Evolutionary conservation across 768 basidiomycete species (phyloP), one percentile per base, ranked within the genome.

Genomic region (Suillus subalutaceus): DNA sequence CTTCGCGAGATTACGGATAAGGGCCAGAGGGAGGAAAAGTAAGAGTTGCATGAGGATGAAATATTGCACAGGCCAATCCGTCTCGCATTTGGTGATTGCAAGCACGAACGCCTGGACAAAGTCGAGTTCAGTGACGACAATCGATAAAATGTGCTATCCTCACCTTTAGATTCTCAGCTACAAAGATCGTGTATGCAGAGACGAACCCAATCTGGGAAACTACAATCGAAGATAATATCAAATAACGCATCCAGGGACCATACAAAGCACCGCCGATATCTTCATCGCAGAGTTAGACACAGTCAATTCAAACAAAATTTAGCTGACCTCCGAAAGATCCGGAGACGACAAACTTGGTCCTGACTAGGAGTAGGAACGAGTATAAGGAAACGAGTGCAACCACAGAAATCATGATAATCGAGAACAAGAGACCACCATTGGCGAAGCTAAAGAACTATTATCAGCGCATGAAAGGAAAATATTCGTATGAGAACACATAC

Each of bases 341-440:
- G 7, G 91, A 89, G 18, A 98, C 92, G 58, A 90, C 90, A 62
- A 93, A 88, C 68, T 97, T 95, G 52, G 95, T 89, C 76, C 90
- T 83, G 48, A 97, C 88, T 62, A 99, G 86, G 0, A 99, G 86
- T 35, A 99, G 79, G 86, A 99, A 99, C 0, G 96, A 95, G 80
- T 94, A 94, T 4, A 99, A 79, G 2, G 95, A 97, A 62, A 98
- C 88, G 46, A 87, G 72, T 18, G 96, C 96, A 71, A 99, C 94
- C 74, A 87, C 83, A 7, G 89, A 79, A 71, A 99, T 88, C 2
- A 90, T 86, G 64, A 94, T 63, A 40, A 85, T 69, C 7, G 96
- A 98, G 79, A 99, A 99, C 41, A 98, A 79, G 59, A 99, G 83
- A 12, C 97, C 96, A 63, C 97, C 97, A 68, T 99, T 99, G 81